A percentile compares a stretch with the other conserved stretches of the same genome.
phyloP scores from a whole-genome alignment of 202 grass and related monocot genomes.

The Elaeis oleifera region DNA sequence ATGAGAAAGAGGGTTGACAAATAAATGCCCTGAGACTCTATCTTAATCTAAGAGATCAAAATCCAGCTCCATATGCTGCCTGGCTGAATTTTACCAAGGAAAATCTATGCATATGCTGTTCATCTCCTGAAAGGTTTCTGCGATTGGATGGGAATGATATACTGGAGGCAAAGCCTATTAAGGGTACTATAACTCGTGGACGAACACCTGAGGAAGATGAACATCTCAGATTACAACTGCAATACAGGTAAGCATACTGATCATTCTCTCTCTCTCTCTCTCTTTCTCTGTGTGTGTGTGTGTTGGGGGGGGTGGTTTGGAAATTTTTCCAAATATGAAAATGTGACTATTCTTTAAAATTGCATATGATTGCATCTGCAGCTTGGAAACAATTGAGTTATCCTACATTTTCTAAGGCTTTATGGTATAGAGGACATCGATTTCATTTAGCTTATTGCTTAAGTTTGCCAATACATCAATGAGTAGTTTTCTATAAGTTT shows the following conservation, averaged over 20 bases:
- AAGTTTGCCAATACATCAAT: too few relatives aligned
- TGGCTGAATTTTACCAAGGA: conserved; percentile 88
- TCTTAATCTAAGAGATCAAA: conserved; percentile 67
- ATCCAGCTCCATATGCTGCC: conserved; percentile 89
- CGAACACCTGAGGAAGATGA: conserved; percentile 81
- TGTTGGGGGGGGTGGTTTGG: not conserved
- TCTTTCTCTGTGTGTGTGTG: not conserved
- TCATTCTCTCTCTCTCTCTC: conserved; percentile 12
- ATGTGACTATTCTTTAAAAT: not conserved
- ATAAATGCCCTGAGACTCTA: conserved; percentile 62
- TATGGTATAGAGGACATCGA: too few relatives aligned
- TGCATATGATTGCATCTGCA: not conserved
- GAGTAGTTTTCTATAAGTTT: too few relatives aligned
- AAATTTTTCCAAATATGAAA: too few relatives aligned
- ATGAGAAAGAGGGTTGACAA: conserved; percentile 54
- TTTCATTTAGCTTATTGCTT: too few relatives aligned
- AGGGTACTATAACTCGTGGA: conserved; percentile 86
- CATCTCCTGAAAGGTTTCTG: conserved; percentile 91
- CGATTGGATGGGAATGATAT: conserved; percentile 45
- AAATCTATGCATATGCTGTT: conserved; percentile 76
- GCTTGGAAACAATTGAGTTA: too few relatives aligned
- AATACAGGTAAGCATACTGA: conserved; percentile 60
- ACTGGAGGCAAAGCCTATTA: conserved; percentile 97
- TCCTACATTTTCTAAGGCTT: too few relatives aligned
- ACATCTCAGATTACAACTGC: conserved; percentile 65